A percentile compares a stretch with the other conserved stretches of the same genome.
These are phyloP conservation scores for Boletales sp. DNA, from an alignment of 768 basidiomycete genomes.

Conservation along the genomic window DNA sequence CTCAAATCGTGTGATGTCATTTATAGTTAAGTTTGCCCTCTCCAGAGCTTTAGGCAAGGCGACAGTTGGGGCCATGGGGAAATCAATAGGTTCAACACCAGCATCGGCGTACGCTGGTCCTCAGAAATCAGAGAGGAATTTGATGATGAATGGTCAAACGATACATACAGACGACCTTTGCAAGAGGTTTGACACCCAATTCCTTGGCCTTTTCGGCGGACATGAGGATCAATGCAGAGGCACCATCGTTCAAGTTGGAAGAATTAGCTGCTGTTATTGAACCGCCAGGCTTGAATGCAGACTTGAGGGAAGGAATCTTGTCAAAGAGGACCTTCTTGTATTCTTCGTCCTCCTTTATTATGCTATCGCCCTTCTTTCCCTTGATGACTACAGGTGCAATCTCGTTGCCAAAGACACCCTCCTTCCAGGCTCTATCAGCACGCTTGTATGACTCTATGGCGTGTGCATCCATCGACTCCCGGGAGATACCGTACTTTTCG, in stretches of 20 bases:
- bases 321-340: conserved; percentile 96
- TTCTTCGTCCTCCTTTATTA: conserved; percentile 94
- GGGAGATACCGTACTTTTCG: conserved; percentile 74
- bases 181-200: conserved; percentile 88
- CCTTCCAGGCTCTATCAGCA: conserved; percentile 86
- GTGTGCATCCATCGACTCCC: conserved; percentile 86
- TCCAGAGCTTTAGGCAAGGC: conserved; percentile 87
- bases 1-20: conserved; percentile 91
- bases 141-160: background rate
- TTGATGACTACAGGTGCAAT: conserved; percentile 87
- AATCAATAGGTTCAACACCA: conserved; percentile 95
- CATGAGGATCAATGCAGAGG: conserved; percentile 92
- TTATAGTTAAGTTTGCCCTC: conserved; percentile 75
- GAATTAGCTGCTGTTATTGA: conserved; percentile 97
- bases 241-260: conserved; percentile 92
- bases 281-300: conserved; percentile 87
- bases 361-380: conserved; percentile 88
- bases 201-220: conserved; percentile 90
- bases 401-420: conserved; percentile 81
- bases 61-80: conserved; percentile 91
- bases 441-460: conserved; percentile 95
- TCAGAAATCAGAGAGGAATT: conserved; percentile 4
- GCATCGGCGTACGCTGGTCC: conserved; percentile 88
- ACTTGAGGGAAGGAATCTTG: conserved; percentile 84
- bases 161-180: conserved; percentile 85